phyloP scores from a whole-genome alignment of 1,284 basidiomycete genomes.

The Rhodotorula mucilaginosa region DNA sequence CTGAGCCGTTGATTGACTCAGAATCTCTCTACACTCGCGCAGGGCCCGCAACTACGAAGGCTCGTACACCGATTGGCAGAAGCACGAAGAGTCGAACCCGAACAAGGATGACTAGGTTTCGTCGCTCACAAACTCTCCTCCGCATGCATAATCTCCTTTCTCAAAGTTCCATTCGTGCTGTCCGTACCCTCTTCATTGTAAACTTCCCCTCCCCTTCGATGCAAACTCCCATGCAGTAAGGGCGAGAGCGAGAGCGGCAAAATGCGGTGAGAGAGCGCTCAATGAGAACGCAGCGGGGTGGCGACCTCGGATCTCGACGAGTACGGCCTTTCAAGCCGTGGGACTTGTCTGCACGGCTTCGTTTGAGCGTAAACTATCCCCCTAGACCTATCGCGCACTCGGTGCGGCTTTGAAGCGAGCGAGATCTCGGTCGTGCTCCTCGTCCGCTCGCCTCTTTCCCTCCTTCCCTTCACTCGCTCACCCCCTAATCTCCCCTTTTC shows the following conservation, averaged over 20 bases:
- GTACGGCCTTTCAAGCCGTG: neutral
- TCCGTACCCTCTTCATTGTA: no score
- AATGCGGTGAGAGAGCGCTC: no score
- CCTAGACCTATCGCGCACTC: neutral
- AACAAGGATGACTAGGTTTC: slow-evolving; percentile 22
- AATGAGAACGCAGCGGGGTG: neutral
- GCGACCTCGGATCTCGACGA: neutral
- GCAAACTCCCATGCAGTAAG: no score
- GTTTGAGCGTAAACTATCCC: neutral
- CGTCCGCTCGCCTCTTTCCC: neutral
- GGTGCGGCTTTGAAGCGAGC: neutral
- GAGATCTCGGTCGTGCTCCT: neutral
- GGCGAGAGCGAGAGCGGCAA: no score
- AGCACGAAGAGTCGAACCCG: slow-evolving; percentile 44
- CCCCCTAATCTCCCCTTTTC: neutral
- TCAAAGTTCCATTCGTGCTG: neutral
- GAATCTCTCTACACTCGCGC: neutral
- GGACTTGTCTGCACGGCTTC: neutral
- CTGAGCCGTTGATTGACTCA: neutral
- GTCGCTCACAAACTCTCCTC: no score
- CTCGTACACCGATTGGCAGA: slow-evolving; percentile 89
- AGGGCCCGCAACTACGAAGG: slow-evolving; percentile 84
- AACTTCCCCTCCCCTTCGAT: no score
- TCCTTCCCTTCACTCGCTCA: slow-evolving; percentile 4
- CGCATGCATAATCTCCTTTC: neutral